Evolutionary conservation across 2,329 filamentous ascomycete species (phyloP).

Genomic region (Bertia moriformis): DNA sequence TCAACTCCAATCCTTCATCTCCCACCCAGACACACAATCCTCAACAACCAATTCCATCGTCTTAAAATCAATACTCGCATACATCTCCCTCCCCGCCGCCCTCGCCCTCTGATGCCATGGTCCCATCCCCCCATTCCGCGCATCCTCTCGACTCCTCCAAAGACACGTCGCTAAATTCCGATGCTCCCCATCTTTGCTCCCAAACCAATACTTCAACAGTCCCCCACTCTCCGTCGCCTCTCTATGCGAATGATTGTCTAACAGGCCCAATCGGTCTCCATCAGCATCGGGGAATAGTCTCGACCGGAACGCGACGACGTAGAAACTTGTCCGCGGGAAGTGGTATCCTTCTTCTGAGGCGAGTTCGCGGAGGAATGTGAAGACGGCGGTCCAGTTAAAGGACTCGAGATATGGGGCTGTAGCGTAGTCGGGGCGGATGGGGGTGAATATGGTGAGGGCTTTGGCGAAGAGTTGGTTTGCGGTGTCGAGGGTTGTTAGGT

Average conservation of each 20-base stretch:
- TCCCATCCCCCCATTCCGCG: neutral
- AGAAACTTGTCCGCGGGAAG: neutral
- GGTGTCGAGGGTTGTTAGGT: neutral
- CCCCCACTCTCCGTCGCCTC: neutral
- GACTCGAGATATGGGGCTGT: neutral
- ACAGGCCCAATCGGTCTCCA: neutral
- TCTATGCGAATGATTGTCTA: neutral
- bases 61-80: neutral
- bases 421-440: neutral
- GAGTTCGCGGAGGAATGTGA: neutral
- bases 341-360: neutral
- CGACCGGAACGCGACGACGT: neutral
- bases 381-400: neutral
- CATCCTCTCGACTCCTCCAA: neutral
- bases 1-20: neutral
- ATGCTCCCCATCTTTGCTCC: neutral
- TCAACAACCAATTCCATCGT: neutral
- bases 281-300: neutral
- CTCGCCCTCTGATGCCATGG: neutral
- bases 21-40: neutral
- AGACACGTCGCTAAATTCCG: neutral
- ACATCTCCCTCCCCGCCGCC: neutral
- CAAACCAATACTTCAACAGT: slow-evolving; percentile 1
- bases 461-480: neutral
- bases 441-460: neutral